Evolutionary conservation across 192 early-diverging fungal species (phyloP), one percentile per base, ranked within the genome.

Genomic region (Mortierella hygrophila): DNA sequence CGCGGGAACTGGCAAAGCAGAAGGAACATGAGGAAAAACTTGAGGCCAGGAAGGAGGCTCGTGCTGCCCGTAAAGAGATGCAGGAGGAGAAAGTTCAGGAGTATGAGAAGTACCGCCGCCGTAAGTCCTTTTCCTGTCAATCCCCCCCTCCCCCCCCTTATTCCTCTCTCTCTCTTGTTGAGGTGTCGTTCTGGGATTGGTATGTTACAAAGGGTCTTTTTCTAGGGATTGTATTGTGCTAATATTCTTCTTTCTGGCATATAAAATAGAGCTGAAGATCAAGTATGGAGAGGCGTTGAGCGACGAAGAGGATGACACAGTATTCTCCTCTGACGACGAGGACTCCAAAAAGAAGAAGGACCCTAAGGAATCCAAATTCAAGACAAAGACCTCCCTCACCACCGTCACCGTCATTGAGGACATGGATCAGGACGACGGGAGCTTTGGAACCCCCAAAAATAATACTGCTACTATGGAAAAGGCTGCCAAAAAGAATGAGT

Each of bases 381-480:
- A 89, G 41, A 90, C 90, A 23, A 83, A 88, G 40, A 80, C 87
- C 18, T 89, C 93, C 11, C 80, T 95, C 6, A 95, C 94, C 3
- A 95, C 94, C 4, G 94, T 95, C 6, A 95, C 93, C 26, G 93
- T 95, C 10, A 92, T 94, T 55, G 90, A 92, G 57, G 94, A 94
- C 76, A 88, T 95, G 80, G 93, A 94, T 81, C 89, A 92, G 76
- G 90, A 92, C 49, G 82, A 89, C 18, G 82, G 82, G 8, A 79
- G 76, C 29, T 88, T 89, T 68, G 81, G 78, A 7, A 32, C 78
- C 18, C 82, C 75, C 32, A 83, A 76, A 42, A 80, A 80, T 65
- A 86, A 78, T 54, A 75, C 78, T 23, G 72, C 75, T 21, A 52
- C 79, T 13, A 78, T 81, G 79, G 75, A 49, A 13, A 85, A 86